Evolutionary conservation across 805 yeast genomes (phyloP).

Genomic region (Teunomyces tritomae): DNA sequence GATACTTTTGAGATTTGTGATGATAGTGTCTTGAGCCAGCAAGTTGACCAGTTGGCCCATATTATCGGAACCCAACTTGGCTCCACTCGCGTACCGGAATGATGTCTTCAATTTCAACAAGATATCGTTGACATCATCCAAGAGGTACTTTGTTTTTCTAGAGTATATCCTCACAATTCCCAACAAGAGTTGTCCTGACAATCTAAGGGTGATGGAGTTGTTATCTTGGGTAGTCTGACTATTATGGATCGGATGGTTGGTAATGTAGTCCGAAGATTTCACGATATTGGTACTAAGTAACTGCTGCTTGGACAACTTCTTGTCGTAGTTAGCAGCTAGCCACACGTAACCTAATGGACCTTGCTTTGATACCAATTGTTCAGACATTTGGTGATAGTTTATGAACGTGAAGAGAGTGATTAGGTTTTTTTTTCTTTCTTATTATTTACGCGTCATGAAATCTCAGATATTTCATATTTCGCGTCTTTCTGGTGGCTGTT

Average conservation of each 20-base stretch:
- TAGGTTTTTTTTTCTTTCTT: neutral
- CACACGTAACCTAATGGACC: conserved; percentile 90
- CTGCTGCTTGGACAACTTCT: conserved; percentile 69
- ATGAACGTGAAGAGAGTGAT: neutral
- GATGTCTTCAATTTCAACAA: conserved; percentile 67
- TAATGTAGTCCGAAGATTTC: conserved; percentile 40
- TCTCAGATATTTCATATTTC: neutral
- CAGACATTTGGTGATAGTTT: conserved; percentile 5
- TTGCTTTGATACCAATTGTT: conserved; percentile 48
- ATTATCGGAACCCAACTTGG: conserved; percentile 15
- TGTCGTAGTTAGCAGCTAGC: conserved; percentile 89
- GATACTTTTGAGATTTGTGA: conserved; percentile 57
- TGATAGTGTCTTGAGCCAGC: conserved; percentile 58
- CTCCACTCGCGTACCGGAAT: conserved; percentile 46
- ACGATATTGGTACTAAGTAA: conserved; percentile 68
- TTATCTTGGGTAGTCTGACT: conserved; percentile 13
- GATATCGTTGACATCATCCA: conserved; percentile 82
- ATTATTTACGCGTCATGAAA: neutral
- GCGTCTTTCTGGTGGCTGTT: neutral
- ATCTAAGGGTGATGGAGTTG: conserved; percentile 67
- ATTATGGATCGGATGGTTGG: conserved; percentile 55
- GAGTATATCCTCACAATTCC: conserved; percentile 89
- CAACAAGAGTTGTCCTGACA: conserved; percentile 80
- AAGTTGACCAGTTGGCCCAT: conserved; percentile 48
- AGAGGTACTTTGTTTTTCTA: conserved; percentile 74